Percentiles rank a stretch among this genome's conserved stretches.
These are phyloP conservation scores for Aspergillus panamensis DNA, from an alignment of 495 filamentous ascomycete species.

Conservation along the genomic window DNA sequence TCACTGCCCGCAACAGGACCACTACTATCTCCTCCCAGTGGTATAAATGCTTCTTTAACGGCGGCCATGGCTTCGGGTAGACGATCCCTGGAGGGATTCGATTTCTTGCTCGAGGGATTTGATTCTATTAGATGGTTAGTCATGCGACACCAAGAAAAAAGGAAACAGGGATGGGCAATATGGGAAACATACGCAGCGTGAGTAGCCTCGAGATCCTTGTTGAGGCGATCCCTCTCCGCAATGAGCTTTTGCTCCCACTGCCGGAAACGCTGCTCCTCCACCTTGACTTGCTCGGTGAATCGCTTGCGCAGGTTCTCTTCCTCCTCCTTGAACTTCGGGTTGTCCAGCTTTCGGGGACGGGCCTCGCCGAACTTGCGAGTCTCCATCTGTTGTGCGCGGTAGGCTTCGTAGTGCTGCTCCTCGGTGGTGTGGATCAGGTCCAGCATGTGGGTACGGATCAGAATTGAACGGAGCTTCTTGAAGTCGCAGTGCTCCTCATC, in stretches of 20 bases:
- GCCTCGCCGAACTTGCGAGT: conserved; percentile 99
- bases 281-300: conserved; percentile 99
- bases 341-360: conserved; percentile 93
- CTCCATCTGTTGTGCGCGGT: conserved; percentile 99
- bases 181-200: conserved; percentile 71
- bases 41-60: conserved; percentile 56
- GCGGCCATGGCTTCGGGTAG: conserved; percentile 90
- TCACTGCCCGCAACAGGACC: conserved; percentile 26
- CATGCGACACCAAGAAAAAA: neutral
- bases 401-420: conserved; percentile 97
- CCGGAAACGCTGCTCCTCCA: conserved; percentile 97
- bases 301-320: conserved; percentile 96
- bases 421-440: conserved; percentile 99
- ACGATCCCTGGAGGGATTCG: conserved; percentile 87
- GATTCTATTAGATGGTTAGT: conserved; percentile 57
- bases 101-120: conserved; percentile 92
- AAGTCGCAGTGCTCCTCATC: conserved; percentile 99
- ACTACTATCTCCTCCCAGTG: conserved; percentile 13
- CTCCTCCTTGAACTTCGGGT: conserved; percentile 99
- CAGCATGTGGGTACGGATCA: conserved; percentile 99
- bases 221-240: conserved; percentile 92
- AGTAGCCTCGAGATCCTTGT: conserved; percentile 97
- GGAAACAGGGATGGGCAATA: neutral
- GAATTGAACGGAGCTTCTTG: conserved; percentile 98
- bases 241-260: conserved; percentile 99